Percentiles rank a stretch among this genome's conserved stretches.
phyloP scores from a whole-genome alignment of 2,329 filamentous ascomycete genomes.

The Pseudopithomyces maydicus region DNA sequence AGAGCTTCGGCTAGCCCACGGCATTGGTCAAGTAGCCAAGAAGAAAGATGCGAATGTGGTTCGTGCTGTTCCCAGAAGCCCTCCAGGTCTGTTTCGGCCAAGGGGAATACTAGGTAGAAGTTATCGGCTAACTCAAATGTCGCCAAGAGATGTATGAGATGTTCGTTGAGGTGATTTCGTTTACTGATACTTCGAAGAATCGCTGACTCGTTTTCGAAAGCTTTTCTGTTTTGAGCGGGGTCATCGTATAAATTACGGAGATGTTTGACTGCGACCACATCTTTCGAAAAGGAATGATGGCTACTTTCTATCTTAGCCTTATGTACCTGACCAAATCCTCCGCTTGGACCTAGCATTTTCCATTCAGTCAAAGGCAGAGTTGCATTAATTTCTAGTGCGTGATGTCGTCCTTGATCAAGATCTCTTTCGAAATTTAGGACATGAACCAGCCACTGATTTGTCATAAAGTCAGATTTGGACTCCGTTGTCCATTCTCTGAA shows the following conservation, averaged over 20 bases:
- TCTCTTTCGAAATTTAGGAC: neutral
- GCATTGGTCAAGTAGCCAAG: slow-evolving; percentile 8
- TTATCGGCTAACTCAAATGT: neutral
- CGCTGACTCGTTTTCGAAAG: neutral
- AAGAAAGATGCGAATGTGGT: neutral
- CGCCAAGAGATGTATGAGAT: slow-evolving; percentile 1
- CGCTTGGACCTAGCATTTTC: neutral
- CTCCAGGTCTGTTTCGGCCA: slow-evolving; percentile 11
- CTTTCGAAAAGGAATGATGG: neutral
- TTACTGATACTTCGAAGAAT: neutral
- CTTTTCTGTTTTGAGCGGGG: neutral
- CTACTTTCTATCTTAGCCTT: neutral
- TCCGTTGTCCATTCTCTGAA: neutral
- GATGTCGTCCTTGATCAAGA: neutral
- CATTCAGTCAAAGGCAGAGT: neutral
- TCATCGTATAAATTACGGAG: neutral
- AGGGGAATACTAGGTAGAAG: slow-evolving; percentile 13
- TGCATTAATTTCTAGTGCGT: neutral
- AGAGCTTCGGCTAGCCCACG: slow-evolving; percentile 10
- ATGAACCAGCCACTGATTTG: neutral
- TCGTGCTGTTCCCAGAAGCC: neutral
- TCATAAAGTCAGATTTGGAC: neutral
- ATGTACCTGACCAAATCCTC: neutral
- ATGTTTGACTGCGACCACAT: neutral
- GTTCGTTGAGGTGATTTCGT: neutral